Conservation (phyloP, 2,329 filamentous ascomycete species). For the Thelonectria rubi region DNA sequence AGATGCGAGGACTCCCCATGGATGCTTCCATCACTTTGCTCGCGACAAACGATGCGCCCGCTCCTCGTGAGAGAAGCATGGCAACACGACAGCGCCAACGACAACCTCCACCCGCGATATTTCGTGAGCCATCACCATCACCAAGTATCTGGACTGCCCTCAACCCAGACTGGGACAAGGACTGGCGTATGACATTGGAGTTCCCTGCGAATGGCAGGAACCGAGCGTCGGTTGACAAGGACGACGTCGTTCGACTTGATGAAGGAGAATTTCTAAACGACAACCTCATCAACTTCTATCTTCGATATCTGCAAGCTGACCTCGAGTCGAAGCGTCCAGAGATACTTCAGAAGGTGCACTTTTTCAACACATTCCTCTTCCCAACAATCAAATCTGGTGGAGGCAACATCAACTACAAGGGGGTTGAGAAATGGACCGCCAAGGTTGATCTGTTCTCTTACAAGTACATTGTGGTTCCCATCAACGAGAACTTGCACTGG, state of each 20-base stretch:
- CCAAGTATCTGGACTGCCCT: constrained; percentile 58
- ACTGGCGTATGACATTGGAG: constrained; percentile 67
- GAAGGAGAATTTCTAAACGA: constrained; percentile 92
- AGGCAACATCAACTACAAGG: constrained; percentile 80
- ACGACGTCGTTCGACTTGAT: constrained; percentile 80
- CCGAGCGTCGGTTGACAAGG: constrained; percentile 71
- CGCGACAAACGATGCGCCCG: constrained; percentile 9
- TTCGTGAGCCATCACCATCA: constrained; percentile 10
- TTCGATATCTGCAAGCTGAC: constrained; percentile 74
- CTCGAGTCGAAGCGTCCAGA: constrained; percentile 64
- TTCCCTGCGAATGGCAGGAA: constrained; percentile 68
- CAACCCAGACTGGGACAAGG: constrained; percentile 60
- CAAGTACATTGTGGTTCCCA: constrained; percentile 90
- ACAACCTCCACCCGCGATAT: constrained; percentile 25
- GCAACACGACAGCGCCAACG: constrained; percentile 41
- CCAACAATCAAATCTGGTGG: constrained; percentile 73
- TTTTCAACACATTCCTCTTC: constrained; percentile 95
- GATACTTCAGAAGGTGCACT: constrained; percentile 74
- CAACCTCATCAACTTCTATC: constrained; percentile 88
- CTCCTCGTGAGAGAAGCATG: constrained; percentile 25
- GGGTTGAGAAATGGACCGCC: constrained; percentile 87
- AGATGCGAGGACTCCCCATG: constrained; percentile 27
- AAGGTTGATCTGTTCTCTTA: constrained; percentile 85
- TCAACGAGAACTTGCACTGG: constrained; percentile 91
- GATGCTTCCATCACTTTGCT: neutral